phyloP scores from a whole-genome alignment of 768 basidiomycete genomes.

The Tephrocybe rancida region DNA sequence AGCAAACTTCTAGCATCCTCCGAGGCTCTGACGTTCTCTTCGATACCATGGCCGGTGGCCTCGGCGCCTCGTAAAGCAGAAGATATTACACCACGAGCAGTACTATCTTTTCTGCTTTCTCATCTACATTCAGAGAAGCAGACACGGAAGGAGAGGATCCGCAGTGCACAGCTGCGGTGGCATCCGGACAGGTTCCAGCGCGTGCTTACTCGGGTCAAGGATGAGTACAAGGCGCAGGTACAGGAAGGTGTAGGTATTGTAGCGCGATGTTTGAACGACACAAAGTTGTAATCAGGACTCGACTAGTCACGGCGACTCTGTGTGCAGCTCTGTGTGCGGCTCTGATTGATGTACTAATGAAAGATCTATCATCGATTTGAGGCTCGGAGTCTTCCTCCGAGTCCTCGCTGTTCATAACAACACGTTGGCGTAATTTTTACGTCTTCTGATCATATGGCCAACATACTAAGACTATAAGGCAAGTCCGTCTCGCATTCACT shows the following conservation, averaged over 20 bases:
- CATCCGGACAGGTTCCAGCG: conserved; percentile 80
- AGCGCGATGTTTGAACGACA: conserved; percentile 67
- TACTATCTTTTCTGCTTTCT: conserved; percentile 64
- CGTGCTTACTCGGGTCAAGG: conserved; percentile 51
- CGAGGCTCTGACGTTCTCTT: conserved; percentile 55
- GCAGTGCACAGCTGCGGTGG: conserved; percentile 71
- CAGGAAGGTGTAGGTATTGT: conserved; percentile 69
- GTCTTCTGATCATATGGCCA: too few relatives aligned
- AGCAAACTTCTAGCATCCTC: conserved; percentile 44
- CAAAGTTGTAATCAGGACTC: conserved; percentile 51
- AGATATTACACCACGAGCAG: conserved; percentile 56
- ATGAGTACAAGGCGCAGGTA: conserved; percentile 52
- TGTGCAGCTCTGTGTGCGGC: too few relatives aligned
- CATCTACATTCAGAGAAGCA: conserved; percentile 60
- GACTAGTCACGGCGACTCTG: too few relatives aligned
- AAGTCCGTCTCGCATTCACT: too few relatives aligned
- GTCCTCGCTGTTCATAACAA: too few relatives aligned
- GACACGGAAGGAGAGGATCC: conserved; percentile 66
- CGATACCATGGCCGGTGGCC: conserved; percentile 74
- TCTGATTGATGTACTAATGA: too few relatives aligned
- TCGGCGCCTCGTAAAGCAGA: conserved; percentile 40
- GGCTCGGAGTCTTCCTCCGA: too few relatives aligned
- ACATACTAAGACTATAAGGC: too few relatives aligned
- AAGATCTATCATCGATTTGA: too few relatives aligned
- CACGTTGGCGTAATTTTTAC: too few relatives aligned